Conservation (phyloP, 306 rosid genomes). For the Rosa multiflora region DNA sequence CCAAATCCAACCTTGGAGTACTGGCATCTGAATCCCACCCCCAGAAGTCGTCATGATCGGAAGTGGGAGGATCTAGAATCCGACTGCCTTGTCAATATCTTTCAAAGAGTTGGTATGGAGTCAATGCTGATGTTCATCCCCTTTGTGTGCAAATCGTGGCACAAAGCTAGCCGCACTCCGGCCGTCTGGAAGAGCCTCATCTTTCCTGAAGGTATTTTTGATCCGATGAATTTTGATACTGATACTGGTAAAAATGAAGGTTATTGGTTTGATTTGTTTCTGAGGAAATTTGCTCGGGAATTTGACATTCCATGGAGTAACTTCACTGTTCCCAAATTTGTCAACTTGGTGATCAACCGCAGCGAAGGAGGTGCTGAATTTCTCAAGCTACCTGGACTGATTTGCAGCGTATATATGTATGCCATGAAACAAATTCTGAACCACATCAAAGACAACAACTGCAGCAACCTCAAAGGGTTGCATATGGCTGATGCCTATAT, state of each 20-base stretch:
- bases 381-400: background rate
- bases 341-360: background rate
- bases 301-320: background rate
- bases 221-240: background rate
- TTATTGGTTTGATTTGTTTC: background rate
- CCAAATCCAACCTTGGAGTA: too few relatives aligned
- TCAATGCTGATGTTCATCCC: background rate
- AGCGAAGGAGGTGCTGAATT: background rate
- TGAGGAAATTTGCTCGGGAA: background rate
- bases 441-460: background rate
- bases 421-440: background rate
- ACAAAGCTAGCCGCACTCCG: background rate
- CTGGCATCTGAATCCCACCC: too few relatives aligned
- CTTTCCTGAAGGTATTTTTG: background rate
- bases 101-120: background rate
- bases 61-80: background rate
- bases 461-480: background rate
- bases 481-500: background rate
- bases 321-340: background rate
- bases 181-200: background rate
- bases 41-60: too few relatives aligned
- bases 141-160: constrained; percentile 5
- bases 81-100: background rate
- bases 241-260: background rate
- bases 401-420: background rate